Conservation (phyloP, 768 basidiomycete species). For the Tremella mesenterica region DNA sequence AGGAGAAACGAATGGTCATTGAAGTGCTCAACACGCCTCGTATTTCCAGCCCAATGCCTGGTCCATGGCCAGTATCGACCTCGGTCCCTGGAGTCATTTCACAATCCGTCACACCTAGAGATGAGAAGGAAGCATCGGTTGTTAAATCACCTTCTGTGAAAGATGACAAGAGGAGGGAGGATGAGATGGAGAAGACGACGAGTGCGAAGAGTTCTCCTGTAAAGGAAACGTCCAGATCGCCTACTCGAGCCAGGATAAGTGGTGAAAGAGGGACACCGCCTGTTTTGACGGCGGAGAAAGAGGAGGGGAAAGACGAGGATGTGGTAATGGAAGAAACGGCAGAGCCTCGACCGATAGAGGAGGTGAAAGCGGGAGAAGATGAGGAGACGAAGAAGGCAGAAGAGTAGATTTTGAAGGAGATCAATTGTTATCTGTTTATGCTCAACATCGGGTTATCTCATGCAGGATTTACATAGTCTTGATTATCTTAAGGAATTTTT, state of each 20-base stretch:
- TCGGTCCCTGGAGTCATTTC: neutral
- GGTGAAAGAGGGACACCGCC: neutral
- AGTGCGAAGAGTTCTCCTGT: neutral
- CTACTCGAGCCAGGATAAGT: neutral
- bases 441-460: too few relatives aligned
- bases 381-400: neutral
- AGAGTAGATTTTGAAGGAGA: neutral
- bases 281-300: slow-evolving; percentile 3
- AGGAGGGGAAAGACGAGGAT: slow-evolving; percentile 8
- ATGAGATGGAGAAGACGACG: neutral
- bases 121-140: slow-evolving; percentile 2
- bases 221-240: neutral
- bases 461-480: too few relatives aligned
- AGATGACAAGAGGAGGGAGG: neutral
- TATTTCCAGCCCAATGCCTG: slow-evolving; percentile 7
- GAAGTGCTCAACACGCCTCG: slow-evolving; percentile 34
- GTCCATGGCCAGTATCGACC: neutral
- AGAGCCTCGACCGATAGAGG: neutral
- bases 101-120: neutral
- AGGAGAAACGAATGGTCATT: slow-evolving; percentile 19
- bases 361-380: neutral
- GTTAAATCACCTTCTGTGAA: neutral
- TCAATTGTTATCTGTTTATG: too few relatives aligned
- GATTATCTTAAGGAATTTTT: too few relatives aligned
- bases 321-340: slow-evolving; percentile 12